Evolutionary conservation across 2,329 filamentous ascomycete genomes (phyloP).

Genomic region (Beauveria asiatica): DNA sequence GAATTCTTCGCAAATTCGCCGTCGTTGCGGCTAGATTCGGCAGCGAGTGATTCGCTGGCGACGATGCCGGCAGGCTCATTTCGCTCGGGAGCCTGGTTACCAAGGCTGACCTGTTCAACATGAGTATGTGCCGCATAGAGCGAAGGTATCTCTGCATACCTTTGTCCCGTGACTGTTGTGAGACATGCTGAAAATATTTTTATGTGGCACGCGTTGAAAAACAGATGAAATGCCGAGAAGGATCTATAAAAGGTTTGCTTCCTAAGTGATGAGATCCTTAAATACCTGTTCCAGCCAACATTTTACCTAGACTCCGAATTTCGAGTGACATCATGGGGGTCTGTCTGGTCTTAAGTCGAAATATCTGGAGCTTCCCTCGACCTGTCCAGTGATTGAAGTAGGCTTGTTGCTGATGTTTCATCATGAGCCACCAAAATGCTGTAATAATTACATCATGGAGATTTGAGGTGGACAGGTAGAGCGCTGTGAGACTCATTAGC

Average conservation of each 20-base stretch:
- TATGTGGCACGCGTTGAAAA: background rate
- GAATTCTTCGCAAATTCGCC: conserved; percentile 56
- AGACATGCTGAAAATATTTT: background rate
- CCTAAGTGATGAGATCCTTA: background rate
- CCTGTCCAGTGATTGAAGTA: background rate
- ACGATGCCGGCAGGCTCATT: conserved; percentile 57
- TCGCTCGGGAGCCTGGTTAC: conserved; percentile 39
- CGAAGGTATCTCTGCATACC: background rate
- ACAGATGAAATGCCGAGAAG: background rate
- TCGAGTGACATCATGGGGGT: background rate
- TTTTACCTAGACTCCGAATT: background rate
- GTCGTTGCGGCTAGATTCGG: conserved; percentile 54
- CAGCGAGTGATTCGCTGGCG: conserved; percentile 63
- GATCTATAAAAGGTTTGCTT: background rate
- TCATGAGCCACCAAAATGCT: background rate
- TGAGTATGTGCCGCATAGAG: background rate
- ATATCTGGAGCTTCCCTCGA: background rate
- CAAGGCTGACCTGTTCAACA: conserved; percentile 33
- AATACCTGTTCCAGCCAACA: background rate
- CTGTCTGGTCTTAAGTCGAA: background rate
- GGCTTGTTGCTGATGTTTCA: background rate
- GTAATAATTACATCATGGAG: conserved; percentile 9
- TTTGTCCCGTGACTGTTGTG: conserved; percentile 1
- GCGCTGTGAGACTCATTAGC: background rate
- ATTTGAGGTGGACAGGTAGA: background rate